Percentiles rank a stretch among this genome's conserved stretches.
These are phyloP conservation scores for Clathrospora elynae DNA, from an alignment of 2,329 filamentous ascomycete species.

Conservation along the genomic window DNA sequence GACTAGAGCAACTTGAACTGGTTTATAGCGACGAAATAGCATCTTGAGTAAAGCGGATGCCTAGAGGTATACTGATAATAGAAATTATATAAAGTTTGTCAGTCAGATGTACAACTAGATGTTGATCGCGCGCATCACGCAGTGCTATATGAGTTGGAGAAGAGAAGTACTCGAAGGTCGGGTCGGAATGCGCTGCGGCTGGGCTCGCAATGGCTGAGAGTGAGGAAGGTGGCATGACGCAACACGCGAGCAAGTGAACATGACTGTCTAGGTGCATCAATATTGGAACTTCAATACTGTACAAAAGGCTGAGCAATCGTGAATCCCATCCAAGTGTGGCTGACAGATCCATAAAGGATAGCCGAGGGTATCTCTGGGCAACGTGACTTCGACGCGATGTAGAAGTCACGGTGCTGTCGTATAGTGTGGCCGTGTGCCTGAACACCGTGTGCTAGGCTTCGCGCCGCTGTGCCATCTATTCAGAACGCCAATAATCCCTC, in stretches of 20 bases:
- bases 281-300: neutral
- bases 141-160: neutral
- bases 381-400: constrained; percentile 21
- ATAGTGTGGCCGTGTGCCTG: constrained; percentile 3
- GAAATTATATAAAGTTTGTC: neutral
- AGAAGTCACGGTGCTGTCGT: constrained; percentile 20
- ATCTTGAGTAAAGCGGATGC: constrained; percentile 1
- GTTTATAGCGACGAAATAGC: constrained; percentile 14
- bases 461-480: constrained; percentile 9
- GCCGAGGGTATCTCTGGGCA: constrained; percentile 35
- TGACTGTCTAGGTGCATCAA: no score
- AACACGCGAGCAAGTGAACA: constrained; percentile 3
- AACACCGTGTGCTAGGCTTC: constrained; percentile 12
- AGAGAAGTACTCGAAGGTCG: constrained; percentile 8
- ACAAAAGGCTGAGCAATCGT: neutral
- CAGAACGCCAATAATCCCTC: constrained; percentile 18
- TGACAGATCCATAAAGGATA: constrained; percentile 7
- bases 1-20: constrained; percentile 8
- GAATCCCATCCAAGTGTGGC: constrained; percentile 9
- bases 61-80: neutral
- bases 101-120: neutral
- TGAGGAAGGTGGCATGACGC: constrained; percentile 32
- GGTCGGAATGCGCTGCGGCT: constrained; percentile 38
- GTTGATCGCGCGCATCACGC: neutral
- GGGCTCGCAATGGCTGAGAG: constrained; percentile 27